Conservation (phyloP, 1,139 yeast species). For the Pichia sp. region DNA sequence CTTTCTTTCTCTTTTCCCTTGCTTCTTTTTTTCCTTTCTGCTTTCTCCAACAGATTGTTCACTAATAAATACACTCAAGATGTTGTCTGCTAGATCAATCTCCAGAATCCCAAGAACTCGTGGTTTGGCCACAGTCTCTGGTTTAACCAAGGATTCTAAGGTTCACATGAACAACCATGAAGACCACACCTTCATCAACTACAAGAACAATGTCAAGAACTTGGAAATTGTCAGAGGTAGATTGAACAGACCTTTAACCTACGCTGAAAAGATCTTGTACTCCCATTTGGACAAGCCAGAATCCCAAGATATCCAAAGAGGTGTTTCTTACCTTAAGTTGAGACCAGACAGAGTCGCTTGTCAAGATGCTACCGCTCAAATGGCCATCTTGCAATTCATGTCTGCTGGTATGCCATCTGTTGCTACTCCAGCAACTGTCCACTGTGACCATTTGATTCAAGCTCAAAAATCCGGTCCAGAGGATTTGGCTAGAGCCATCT, state of each 20-base stretch:
- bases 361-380: slow-evolving; percentile 99
- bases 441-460: slow-evolving; percentile 98
- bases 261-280: slow-evolving; percentile 94
- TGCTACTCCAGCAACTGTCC: slow-evolving; percentile 96
- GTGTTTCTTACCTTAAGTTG: slow-evolving; percentile 91
- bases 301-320: slow-evolving; percentile 92
- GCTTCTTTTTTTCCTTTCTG: not conserved
- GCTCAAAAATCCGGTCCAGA: slow-evolving; percentile 92
- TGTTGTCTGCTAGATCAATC: slow-evolving; percentile 31
- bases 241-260: slow-evolving; percentile 89
- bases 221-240: slow-evolving; percentile 82
- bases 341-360: slow-evolving; percentile 99
- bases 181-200: slow-evolving; percentile 72
- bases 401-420: slow-evolving; percentile 92
- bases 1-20: too few relatives aligned
- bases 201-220: slow-evolving; percentile 76
- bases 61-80: slow-evolving; percentile 10
- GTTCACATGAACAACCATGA: slow-evolving; percentile 92
- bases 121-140: slow-evolving; percentile 68
- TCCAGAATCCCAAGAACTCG: slow-evolving; percentile 40
- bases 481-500: slow-evolving; percentile 92
- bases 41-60: slow-evolving; percentile 2
- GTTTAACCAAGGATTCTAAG: slow-evolving; percentile 83
- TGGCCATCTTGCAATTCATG: slow-evolving; percentile 98
- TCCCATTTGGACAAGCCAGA: slow-evolving; percentile 97